Evolutionary conservation across 2,329 filamentous ascomycete species (phyloP).

Genomic region (Aspergillus sojae): DNA sequence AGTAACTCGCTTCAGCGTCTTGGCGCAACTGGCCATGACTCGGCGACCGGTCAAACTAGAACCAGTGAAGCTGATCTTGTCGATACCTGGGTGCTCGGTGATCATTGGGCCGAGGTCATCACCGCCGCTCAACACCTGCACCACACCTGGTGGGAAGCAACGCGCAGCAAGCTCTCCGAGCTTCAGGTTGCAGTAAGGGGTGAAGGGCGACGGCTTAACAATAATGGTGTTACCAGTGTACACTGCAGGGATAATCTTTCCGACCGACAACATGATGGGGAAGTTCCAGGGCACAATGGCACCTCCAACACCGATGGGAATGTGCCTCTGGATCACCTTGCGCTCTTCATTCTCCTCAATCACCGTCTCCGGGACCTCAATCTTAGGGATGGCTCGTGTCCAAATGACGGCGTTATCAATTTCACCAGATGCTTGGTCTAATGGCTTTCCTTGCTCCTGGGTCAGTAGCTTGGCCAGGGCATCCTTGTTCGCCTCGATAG

Average conservation of each 20-base stretch:
- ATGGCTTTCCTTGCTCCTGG: slow-evolving; percentile 47
- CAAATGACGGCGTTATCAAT: slow-evolving; percentile 28
- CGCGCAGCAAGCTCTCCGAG: slow-evolving; percentile 54
- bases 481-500: slow-evolving; percentile 38
- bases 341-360: slow-evolving; percentile 51
- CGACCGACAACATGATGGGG: slow-evolving; percentile 44
- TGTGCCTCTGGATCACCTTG: slow-evolving; percentile 38
- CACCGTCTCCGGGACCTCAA: slow-evolving; percentile 50
- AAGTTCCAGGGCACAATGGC: slow-evolving; percentile 66
- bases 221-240: slow-evolving; percentile 59
- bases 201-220: slow-evolving; percentile 53
- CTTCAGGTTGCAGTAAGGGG: slow-evolving; percentile 60
- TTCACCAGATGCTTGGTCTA: slow-evolving; percentile 31
- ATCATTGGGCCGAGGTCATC: slow-evolving; percentile 58
- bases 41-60: slow-evolving; percentile 55
- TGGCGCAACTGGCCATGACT: slow-evolving; percentile 54
- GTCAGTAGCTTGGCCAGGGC: slow-evolving; percentile 43
- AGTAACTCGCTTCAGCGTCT: slow-evolving; percentile 58
- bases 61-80: slow-evolving; percentile 63
- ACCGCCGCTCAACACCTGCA: slow-evolving; percentile 59
- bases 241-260: slow-evolving; percentile 55
- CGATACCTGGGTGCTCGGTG: slow-evolving; percentile 57
- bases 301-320: slow-evolving; percentile 46
- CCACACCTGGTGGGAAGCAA: slow-evolving; percentile 58
- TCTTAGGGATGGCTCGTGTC: slow-evolving; percentile 23